These are phyloP conservation scores for Quercus wislizeni DNA, from an alignment of 306 rosid species.

Conservation along the genomic window DNA sequence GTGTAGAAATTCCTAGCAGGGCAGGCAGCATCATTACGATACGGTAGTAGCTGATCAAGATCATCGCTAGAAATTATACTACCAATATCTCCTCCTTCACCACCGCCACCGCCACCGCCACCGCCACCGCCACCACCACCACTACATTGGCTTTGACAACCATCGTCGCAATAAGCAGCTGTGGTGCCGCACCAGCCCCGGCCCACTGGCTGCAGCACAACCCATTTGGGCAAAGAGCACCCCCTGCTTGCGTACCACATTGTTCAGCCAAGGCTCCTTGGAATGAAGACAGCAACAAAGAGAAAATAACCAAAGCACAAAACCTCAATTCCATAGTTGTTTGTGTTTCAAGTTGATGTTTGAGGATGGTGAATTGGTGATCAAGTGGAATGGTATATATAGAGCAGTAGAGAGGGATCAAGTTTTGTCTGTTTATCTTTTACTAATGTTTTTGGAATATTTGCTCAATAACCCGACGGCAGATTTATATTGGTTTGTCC, in stretches of 20 bases:
- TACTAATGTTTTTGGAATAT: not conserved
- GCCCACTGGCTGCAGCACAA: slow-evolving; percentile 50
- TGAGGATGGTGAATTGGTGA: not conserved
- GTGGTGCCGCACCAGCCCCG: slow-evolving; percentile 44
- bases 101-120: not conserved
- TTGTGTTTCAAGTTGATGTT: not conserved
- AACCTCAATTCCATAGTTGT: not conserved
- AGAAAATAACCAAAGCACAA: not conserved
- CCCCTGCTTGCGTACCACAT: slow-evolving; percentile 49
- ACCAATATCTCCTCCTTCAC: slow-evolving; percentile 16
- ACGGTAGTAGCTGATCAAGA: slow-evolving; percentile 45
- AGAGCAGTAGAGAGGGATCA: no score
- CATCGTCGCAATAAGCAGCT: slow-evolving; percentile 8
- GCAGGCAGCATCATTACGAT: slow-evolving; percentile 49
- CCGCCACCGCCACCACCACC: not conserved
- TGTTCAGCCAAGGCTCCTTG: slow-evolving; percentile 34
- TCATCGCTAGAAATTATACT: slow-evolving; percentile 20
- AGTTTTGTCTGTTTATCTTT: not conserved
- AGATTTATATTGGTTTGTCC: no score
- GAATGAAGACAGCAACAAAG: not conserved
- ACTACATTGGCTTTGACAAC: slow-evolving; percentile 52
- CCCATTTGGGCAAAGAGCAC: slow-evolving; percentile 40
- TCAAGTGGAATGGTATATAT: not conserved
- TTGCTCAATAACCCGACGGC: not conserved
- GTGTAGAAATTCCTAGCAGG: slow-evolving; percentile 42